Conservation (phyloP, 208 protist genomes). For the Leishmania mexicana region DNA sequence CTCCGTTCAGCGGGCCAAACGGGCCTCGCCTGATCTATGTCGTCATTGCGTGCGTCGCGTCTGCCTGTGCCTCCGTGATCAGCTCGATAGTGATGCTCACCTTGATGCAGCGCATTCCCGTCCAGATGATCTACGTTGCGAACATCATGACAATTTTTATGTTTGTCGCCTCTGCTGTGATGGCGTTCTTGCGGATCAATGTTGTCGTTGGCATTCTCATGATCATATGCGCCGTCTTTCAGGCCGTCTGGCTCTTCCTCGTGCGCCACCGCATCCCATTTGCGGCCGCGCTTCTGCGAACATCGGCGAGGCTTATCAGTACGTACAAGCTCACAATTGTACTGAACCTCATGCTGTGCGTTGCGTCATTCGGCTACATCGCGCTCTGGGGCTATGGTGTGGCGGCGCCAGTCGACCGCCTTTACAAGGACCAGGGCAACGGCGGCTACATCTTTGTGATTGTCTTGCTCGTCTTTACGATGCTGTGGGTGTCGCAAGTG, state of each 20-base stretch:
- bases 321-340: constrained; percentile 66
- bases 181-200: constrained; percentile 33
- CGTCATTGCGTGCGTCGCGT: neutral
- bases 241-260: constrained; percentile 60
- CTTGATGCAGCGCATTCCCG: constrained; percentile 25
- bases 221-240: constrained; percentile 34
- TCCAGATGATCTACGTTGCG: constrained; percentile 62
- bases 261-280: constrained; percentile 81
- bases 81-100: constrained; percentile 20
- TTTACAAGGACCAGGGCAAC: constrained; percentile 27
- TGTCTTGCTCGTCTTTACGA: constrained; percentile 52
- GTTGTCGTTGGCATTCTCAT: constrained; percentile 47
- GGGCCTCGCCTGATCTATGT: neutral
- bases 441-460: constrained; percentile 47
- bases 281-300: constrained; percentile 61
- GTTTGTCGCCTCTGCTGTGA: constrained; percentile 33
- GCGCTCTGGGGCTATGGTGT: constrained; percentile 58
- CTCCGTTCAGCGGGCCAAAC: neutral
- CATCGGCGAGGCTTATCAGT: constrained; percentile 42
- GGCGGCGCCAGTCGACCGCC: constrained; percentile 42
- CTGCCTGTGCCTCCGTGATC: constrained; percentile 19
- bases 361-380: constrained; percentile 49
- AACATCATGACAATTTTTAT: constrained; percentile 47
- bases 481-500: constrained; percentile 77
- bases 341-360: constrained; percentile 41